Conservation (phyloP, 768 basidiomycete genomes). For the Lentinus tigrinus region DNA sequence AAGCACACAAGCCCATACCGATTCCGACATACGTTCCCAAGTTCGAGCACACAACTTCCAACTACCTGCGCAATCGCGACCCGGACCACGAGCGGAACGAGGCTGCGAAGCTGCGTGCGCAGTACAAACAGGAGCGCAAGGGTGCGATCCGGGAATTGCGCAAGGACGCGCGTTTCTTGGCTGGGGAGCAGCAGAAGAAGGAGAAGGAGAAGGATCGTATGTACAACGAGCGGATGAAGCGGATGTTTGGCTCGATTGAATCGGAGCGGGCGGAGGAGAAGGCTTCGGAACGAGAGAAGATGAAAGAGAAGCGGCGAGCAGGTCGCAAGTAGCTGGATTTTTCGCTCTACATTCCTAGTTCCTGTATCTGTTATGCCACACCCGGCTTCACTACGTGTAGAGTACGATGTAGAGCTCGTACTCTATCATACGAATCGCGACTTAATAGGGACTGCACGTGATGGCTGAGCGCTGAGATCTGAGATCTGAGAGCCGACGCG, state of each 20-base stretch:
- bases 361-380: background rate
- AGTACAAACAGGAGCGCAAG: constrained; percentile 95
- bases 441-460: too few species aligned
- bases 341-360: background rate
- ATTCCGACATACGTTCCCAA: constrained; percentile 93
- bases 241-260: constrained; percentile 73
- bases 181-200: constrained; percentile 80
- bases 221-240: constrained; percentile 84
- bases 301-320: constrained; percentile 70
- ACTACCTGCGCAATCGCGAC: constrained; percentile 77
- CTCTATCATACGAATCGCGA: too few species aligned
- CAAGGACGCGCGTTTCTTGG: constrained; percentile 93
- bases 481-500: too few species aligned
- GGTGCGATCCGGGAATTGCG: constrained; percentile 95
- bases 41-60: constrained; percentile 78
- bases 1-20: constrained; percentile 94
- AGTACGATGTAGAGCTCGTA: too few species aligned
- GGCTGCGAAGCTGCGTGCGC: constrained; percentile 76
- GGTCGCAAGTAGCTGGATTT: constrained; percentile 57
- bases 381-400: background rate
- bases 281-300: constrained; percentile 82
- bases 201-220: constrained; percentile 80
- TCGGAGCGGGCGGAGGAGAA: constrained; percentile 95
- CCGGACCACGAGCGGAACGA: constrained; percentile 92
- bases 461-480: too few species aligned